These are phyloP conservation scores for Globisporangium camurandrum DNA, from an alignment of 352 stramenopile genomes.

Conservation along the genomic window DNA sequence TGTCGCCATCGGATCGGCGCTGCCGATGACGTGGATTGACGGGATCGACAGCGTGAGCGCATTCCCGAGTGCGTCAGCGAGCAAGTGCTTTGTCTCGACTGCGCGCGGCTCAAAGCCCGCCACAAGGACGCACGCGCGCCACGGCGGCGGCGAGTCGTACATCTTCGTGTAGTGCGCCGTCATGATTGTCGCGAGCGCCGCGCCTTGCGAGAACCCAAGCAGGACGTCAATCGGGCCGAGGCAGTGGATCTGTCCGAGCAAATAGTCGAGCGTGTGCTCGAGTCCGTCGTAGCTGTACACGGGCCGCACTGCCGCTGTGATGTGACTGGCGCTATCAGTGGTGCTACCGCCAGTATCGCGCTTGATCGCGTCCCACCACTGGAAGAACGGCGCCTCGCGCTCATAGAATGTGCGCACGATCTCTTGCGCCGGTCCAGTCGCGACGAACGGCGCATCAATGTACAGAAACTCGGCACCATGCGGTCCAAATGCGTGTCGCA, in stretches of 20 bases:
- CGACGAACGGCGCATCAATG: conserved; percentile 53
- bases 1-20: conserved; percentile 29
- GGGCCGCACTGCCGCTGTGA: conserved; percentile 13
- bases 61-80: conserved; percentile 30
- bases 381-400: conserved; percentile 48
- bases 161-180: conserved; percentile 49
- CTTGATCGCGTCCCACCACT: conserved; percentile 74
- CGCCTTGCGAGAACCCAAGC: conserved; percentile 71
- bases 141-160: conserved; percentile 41
- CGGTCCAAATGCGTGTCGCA: conserved; percentile 35
- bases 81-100: conserved; percentile 36
- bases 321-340: not conserved
- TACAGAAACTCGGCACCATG: conserved; percentile 52
- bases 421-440: conserved; percentile 46
- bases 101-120: conserved; percentile 48
- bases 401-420: conserved; percentile 56
- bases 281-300: conserved; percentile 52
- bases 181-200: conserved; percentile 45
- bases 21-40: conserved; percentile 64
- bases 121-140: conserved; percentile 57
- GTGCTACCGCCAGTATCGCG: conserved; percentile 6
- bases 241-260: conserved; percentile 37
- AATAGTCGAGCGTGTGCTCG: conserved; percentile 52
- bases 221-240: conserved; percentile 51
- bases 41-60: conserved; percentile 34